Evolutionary conservation across 2,329 filamentous ascomycete species (phyloP).

Genomic region (Botryotinia calthae): DNA sequence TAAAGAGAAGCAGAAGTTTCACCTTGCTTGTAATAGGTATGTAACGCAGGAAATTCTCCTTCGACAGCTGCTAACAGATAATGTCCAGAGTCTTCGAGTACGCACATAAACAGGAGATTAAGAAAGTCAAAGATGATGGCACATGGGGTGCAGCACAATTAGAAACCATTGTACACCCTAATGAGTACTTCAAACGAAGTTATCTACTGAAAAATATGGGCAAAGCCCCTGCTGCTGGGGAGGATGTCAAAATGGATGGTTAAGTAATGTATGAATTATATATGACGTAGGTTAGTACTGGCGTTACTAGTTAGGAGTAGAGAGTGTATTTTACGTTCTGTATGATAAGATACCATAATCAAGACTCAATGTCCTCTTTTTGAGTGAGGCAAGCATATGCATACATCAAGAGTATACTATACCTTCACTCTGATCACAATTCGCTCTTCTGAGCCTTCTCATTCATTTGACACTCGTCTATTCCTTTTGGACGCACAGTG

Average conservation of each 20-base stretch:
- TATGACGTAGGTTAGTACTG: conserved; percentile 13
- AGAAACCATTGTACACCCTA: conserved; percentile 95
- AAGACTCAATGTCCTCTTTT: neutral
- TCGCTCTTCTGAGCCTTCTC: neutral
- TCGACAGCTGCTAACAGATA: neutral
- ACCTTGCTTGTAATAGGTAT: conserved; percentile 90
- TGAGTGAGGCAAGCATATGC: neutral
- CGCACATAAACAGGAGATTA: conserved; percentile 75
- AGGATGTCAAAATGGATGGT: conserved; percentile 19
- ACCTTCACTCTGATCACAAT: neutral
- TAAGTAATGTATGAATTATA: conserved; percentile 11
- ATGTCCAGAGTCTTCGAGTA: conserved; percentile 75
- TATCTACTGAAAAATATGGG: conserved; percentile 80
- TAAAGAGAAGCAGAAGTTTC: conserved; percentile 82
- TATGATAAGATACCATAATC: conserved; percentile 2
- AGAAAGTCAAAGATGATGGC: conserved; percentile 71
- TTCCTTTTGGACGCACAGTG: neutral
- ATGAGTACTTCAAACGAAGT: conserved; percentile 96
- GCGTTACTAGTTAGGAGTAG: neutral
- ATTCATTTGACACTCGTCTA: neutral
- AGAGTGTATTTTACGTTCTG: neutral
- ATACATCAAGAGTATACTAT: neutral
- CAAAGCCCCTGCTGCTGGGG: conserved; percentile 24
- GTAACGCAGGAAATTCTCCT: conserved; percentile 30
- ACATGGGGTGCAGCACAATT: conserved; percentile 72